These are phyloP conservation scores for Mortierella sp. DNA, from an alignment of 371 early-diverging fungal genomes.

Conservation along the genomic window DNA sequence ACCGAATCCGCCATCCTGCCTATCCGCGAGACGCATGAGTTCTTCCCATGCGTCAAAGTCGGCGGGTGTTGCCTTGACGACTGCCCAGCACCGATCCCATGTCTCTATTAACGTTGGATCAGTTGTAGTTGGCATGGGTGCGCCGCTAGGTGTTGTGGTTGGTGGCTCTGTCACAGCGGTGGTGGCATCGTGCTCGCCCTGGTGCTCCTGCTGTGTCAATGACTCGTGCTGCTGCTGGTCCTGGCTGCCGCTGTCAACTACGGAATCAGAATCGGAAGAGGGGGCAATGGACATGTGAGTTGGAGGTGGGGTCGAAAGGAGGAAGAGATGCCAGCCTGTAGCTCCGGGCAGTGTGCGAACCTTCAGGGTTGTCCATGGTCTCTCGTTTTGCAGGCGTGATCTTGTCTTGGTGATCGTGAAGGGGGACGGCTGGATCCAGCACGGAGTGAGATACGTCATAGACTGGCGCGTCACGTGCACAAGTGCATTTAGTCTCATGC, in stretches of 20 bases:
- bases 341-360: no score
- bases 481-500: no score
- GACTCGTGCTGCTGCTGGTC: conserved; percentile 4
- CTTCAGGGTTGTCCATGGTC: no score
- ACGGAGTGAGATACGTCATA: no score
- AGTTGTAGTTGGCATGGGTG: conserved; percentile 45
- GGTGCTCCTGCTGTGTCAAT: background rate
- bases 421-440: no score
- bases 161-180: conserved; percentile 17
- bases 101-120: conserved; percentile 48
- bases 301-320: no score
- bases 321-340: no score
- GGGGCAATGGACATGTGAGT: no score
- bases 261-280: no score
- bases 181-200: conserved; percentile 1
- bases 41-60: conserved; percentile 73
- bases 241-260: conserved; percentile 1
- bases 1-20: conserved; percentile 61
- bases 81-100: conserved; percentile 63
- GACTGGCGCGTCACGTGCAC: no score
- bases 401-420: no score
- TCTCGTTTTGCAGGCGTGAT: no score
- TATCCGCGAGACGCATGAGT: conserved; percentile 63
- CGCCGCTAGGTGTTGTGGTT: conserved; percentile 46
- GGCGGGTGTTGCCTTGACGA: conserved; percentile 62